Base-by-base conservation (phyloP, 2,329 filamentous ascomycete genomes). In the Nigrograna mackinnonii region DNA sequence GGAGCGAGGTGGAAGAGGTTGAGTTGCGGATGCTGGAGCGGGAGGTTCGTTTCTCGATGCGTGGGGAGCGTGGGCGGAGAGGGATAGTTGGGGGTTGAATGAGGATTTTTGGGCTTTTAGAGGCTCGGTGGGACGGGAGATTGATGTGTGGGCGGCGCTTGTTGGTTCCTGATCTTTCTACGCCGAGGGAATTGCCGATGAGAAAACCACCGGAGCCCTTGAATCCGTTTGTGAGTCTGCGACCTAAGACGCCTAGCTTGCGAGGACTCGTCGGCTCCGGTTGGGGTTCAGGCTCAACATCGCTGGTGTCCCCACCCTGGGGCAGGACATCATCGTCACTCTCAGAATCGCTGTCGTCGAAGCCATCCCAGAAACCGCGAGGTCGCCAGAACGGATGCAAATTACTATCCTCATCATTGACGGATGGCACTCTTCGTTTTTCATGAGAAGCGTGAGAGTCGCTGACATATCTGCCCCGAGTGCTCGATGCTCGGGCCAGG, bases 371-470 rank as follows among this genome's bases (percentile, higher is more conserved):
- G 62, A 84, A 84, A n/a, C 76, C 76, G 26, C 77, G 76, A 2
- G 82, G 82, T 17, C 78, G 74, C 83, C 83, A 85, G 57, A 84
- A 82, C 2, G 82, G 80, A 50, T 83, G 77, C 5, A 83, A 62
- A 30, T 72, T 73, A 32, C 70, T 71, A 40, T 80, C 73, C 35
- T 63, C 55, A 14, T 66, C 60, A 16, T 54, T 60, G 11, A 67
- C 62, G 5, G 49, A 62, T 1, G 63, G 64, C 0, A 64, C 50
- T 1, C 52, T 54, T 9, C 52, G 54, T 19, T 52, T 57, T 18
- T 52, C 49, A 22, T 42, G 52, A 6, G 47, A 45, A 9, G 46
- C 38, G 24, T 59, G 47, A n/a, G 55, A 51, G 6, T 58, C 55
- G 36, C 52, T 55, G 16, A 42, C 41, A 30, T 48, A 35, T 9